Conservation (phyloP, 176 grass and related monocot species). For the Puya raimondii region DNA sequence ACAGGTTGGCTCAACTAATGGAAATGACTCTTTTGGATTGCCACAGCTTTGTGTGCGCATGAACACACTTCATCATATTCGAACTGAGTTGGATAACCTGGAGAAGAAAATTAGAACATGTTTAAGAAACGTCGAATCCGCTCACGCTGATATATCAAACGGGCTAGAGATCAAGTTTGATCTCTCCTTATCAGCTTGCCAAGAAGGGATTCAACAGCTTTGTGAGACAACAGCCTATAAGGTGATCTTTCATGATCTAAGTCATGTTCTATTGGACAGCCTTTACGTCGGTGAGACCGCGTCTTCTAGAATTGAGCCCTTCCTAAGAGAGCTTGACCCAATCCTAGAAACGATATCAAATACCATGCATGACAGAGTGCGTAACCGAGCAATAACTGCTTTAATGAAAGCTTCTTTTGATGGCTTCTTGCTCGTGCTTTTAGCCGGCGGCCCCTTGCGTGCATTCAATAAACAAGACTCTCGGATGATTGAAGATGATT, state of each 20-base stretch:
- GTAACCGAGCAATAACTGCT: conserved; percentile 78
- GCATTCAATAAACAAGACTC: conserved; percentile 60
- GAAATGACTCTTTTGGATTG: conserved; percentile 46
- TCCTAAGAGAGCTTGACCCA: conserved; percentile 77
- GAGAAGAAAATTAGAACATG: conserved; percentile 94
- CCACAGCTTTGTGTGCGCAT: conserved; percentile 81
- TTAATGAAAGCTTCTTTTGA: conserved; percentile 95
- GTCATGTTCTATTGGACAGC: conserved; percentile 69
- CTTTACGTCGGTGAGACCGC: conserved; percentile 61
- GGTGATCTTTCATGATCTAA: conserved; percentile 72
- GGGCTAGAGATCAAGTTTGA: conserved; percentile 90
- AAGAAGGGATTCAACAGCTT: conserved; percentile 78
- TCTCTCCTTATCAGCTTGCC: conserved; percentile 59
- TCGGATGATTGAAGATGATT: conserved; percentile 74
- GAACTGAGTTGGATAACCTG: conserved; percentile 67
- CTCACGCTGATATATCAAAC: conserved; percentile 77
- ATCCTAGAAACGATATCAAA: conserved; percentile 72
- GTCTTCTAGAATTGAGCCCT: conserved; percentile 55
- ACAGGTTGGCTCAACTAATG: conserved; percentile 60
- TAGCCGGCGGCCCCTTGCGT: conserved; percentile 76
- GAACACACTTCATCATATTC: conserved; percentile 78
- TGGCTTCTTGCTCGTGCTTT: conserved; percentile 85
- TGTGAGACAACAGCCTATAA: conserved; percentile 93
- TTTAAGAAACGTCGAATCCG: conserved; percentile 85
- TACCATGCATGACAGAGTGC: conserved; percentile 75